Conservation (phyloP, 306 rosid species). For the Mucuna pruriens region DNA sequence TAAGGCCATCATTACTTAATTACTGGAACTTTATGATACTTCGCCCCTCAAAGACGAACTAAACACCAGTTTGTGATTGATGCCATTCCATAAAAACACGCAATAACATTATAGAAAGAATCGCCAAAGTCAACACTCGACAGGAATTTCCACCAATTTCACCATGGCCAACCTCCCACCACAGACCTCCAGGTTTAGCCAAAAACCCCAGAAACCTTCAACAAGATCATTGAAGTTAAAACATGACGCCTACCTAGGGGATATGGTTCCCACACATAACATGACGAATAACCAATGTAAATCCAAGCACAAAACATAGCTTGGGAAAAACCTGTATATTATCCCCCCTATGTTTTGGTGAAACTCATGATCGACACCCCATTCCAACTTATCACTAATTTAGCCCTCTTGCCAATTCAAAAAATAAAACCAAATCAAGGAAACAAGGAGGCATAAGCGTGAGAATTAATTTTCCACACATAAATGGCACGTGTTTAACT, state of each 20-base stretch:
- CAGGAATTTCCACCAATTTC: conserved; percentile 74
- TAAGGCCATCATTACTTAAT: conserved; percentile 78
- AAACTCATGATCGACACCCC: conserved; percentile 42
- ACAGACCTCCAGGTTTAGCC: conserved; percentile 73
- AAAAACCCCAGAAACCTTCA: conserved; percentile 81
- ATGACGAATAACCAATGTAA: conserved; percentile 46
- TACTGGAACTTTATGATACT: conserved; percentile 67
- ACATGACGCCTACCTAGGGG: conserved; percentile 55
- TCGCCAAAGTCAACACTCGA: conserved; percentile 75
- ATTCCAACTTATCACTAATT: neutral
- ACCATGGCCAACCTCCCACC: conserved; percentile 77
- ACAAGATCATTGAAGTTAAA: conserved; percentile 77
- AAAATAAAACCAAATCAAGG: neutral
- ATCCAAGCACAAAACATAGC: conserved; percentile 51
- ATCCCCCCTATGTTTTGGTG: conserved; percentile 36
- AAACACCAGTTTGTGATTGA: conserved; percentile 84
- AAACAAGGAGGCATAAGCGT: too few relatives aligned
- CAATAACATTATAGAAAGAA: conserved; percentile 80
- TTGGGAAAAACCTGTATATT: conserved; percentile 39
- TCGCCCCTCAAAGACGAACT: conserved; percentile 72
- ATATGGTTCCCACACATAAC: conserved; percentile 51
- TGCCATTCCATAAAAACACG: conserved; percentile 80
- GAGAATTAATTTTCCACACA: neutral
- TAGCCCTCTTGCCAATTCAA: conserved; percentile 2
- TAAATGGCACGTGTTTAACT: neutral